Evolutionary conservation across 495 filamentous ascomycete species (phyloP).

Genomic region (Daldinia vernicosa): DNA sequence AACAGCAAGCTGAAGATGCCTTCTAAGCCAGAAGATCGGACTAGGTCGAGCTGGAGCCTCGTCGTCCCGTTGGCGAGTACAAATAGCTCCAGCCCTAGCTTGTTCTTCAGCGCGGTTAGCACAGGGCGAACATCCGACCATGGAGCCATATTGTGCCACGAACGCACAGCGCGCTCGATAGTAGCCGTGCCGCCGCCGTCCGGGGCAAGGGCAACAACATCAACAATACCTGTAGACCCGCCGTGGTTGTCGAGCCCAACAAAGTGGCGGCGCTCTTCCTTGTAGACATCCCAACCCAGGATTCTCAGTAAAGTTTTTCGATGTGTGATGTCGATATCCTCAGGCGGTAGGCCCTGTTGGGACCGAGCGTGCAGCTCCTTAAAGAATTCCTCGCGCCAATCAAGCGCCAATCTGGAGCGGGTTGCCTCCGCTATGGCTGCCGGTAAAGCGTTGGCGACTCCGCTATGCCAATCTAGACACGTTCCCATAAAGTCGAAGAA

Average conservation of each 20-base stretch:
- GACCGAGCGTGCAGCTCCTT: conserved; percentile 53
- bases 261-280: conserved; percentile 39
- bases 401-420: conserved; percentile 54
- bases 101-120: conserved; percentile 30
- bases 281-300: conserved; percentile 39
- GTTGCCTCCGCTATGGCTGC: conserved; percentile 34
- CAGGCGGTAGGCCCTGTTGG: conserved; percentile 45
- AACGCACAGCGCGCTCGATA: conserved; percentile 35
- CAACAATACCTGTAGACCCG: conserved; percentile 2
- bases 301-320: conserved; percentile 48
- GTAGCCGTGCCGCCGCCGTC: conserved; percentile 13
- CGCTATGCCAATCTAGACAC: conserved; percentile 55
- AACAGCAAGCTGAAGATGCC: conserved; percentile 60
- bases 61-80: conserved; percentile 66
- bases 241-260: conserved; percentile 21
- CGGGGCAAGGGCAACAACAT: not conserved
- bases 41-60: conserved; percentile 63
- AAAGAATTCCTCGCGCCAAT: conserved; percentile 61
- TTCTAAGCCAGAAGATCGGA: conserved; percentile 55
- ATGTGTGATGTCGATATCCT: conserved; percentile 62
- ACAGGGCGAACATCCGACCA: conserved; percentile 58
- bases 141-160: conserved; percentile 57
- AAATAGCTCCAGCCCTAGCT: conserved; percentile 47
- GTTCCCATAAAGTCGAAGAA: conserved; percentile 62
- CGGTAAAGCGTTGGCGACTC: conserved; percentile 44